A percentile compares a stretch with the other conserved stretches of the same genome.
phyloP scores from a whole-genome alignment of 2,329 filamentous ascomycete species.

The Colletotrichum sp. region DNA sequence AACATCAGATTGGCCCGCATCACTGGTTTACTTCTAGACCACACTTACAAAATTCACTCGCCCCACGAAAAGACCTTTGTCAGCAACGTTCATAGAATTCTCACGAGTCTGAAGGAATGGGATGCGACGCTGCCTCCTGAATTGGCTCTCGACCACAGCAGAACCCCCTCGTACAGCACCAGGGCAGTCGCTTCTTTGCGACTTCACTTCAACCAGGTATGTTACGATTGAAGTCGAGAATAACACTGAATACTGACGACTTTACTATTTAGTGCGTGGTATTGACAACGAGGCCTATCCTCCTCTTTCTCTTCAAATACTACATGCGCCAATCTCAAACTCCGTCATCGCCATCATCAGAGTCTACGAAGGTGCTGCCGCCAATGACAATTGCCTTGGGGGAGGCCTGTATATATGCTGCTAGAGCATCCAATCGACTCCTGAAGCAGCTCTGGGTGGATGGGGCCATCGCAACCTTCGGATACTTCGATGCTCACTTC shows the following conservation, averaged over 20 bases:
- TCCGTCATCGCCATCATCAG: neutral
- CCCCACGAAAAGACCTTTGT: neutral
- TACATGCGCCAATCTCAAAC: slow-evolving; percentile 23
- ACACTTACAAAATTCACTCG: neutral
- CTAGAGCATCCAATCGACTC: slow-evolving; percentile 28
- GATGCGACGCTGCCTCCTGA: neutral
- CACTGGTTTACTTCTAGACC: slow-evolving; percentile 21
- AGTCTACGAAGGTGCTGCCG: slow-evolving; percentile 26
- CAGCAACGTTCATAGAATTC: neutral
- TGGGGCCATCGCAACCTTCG: slow-evolving; percentile 30
- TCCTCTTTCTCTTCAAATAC: slow-evolving; percentile 32
- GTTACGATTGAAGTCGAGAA: neutral
- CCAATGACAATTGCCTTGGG: slow-evolving; percentile 34
- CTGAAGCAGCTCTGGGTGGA: slow-evolving; percentile 30
- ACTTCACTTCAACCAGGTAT: slow-evolving; percentile 28
- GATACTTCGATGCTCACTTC: slow-evolving; percentile 35
- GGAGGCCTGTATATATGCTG: slow-evolving; percentile 33
- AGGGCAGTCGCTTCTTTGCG: slow-evolving; percentile 35
- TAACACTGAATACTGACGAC: neutral
- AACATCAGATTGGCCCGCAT: slow-evolving; percentile 33
- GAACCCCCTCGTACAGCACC: neutral
- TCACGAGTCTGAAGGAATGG: neutral
- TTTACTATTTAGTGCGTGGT: slow-evolving; percentile 33
- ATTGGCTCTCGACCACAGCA: neutral
- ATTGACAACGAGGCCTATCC: slow-evolving; percentile 32